Evolutionary conservation across 345 rosid species (phyloP).

Genomic region (Pugionium dolabratum): DNA sequence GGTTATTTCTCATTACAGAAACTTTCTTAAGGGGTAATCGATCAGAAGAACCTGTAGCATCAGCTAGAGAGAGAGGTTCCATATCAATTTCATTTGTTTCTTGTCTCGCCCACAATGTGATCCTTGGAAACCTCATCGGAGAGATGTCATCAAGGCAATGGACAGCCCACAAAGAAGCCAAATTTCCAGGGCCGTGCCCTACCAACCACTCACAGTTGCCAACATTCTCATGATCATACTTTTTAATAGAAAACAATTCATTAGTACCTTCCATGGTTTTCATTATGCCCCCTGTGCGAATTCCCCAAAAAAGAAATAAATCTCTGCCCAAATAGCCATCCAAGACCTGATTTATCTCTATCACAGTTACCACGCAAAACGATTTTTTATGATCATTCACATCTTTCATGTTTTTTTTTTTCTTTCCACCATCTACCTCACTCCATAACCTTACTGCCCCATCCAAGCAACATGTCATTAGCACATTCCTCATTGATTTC

Average conservation of each 20-base stretch:
- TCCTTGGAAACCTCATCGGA: constrained; percentile 72
- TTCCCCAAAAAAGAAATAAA: constrained; percentile 68
- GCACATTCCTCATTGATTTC: constrained; percentile 48
- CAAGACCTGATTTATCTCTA: constrained; percentile 68
- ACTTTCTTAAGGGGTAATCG: constrained; percentile 54
- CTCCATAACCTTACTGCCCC: constrained; percentile 89
- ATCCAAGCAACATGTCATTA: constrained; percentile 86
- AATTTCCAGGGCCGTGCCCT: constrained; percentile 74
- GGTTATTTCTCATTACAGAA: constrained; percentile 51
- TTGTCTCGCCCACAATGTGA: constrained; percentile 65
- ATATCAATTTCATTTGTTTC: constrained; percentile 47
- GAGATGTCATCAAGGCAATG: constrained; percentile 85
- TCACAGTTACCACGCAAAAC: constrained; percentile 71
- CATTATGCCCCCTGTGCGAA: constrained; percentile 51
- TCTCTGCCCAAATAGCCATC: constrained; percentile 58
- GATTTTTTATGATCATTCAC: constrained; percentile 45
- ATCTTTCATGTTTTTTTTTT: constrained; percentile 56
- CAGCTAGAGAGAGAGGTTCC: constrained; percentile 40
- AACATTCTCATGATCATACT: constrained; percentile 43
- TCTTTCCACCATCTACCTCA: constrained; percentile 66
- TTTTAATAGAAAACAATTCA: constrained; percentile 42
- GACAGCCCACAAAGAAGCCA: constrained; percentile 76
- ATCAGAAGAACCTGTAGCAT: constrained; percentile 41
- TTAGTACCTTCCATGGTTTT: constrained; percentile 51
- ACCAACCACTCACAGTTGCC: constrained; percentile 86